phyloP scores from a whole-genome alignment of 352 stramenopile genomes.

The Globisporangium orthogonon region DNA sequence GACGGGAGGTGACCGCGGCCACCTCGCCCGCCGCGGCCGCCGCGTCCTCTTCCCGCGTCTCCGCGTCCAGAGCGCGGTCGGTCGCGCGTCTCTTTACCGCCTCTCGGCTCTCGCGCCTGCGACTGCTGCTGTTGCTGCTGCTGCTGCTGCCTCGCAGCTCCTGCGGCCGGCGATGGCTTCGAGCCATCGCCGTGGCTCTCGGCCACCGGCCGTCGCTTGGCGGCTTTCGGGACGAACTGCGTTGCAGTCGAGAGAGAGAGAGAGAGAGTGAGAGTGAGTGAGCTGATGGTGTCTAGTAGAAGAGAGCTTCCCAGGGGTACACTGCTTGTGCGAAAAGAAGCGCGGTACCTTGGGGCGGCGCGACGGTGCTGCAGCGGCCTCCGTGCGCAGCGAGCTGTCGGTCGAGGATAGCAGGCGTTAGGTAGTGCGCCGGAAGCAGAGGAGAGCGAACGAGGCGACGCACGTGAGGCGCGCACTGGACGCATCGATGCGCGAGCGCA shows the following conservation, averaged over 20 bases:
- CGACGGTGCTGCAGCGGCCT: constrained; percentile 22
- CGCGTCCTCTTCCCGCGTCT: constrained; percentile 26
- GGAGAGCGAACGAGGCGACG: constrained; percentile 6
- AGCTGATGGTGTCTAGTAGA: too few species aligned
- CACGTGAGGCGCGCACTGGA: constrained; percentile 66
- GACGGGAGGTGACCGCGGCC: constrained; percentile 48
- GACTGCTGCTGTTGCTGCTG: constrained; percentile 13
- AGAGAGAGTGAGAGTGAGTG: too few species aligned
- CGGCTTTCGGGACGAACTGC: constrained; percentile 73
- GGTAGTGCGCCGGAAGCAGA: neutral
- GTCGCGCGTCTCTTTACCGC: constrained; percentile 30
- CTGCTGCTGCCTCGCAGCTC: neutral
- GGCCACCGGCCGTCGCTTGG: constrained; percentile 36
- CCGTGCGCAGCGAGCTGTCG: constrained; percentile 49
- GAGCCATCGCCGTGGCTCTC: constrained; percentile 18
- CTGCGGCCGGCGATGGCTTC: neutral
- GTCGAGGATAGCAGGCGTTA: neutral
- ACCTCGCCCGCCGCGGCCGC: constrained; percentile 41
- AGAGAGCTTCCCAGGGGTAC: too few species aligned
- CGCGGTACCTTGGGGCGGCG: constrained; percentile 44
- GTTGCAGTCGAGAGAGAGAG: neutral
- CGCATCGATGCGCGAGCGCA: constrained; percentile 61
- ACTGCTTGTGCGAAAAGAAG: neutral
- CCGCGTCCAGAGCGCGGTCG: constrained; percentile 13
- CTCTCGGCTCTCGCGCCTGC: constrained; percentile 5